These are phyloP conservation scores for Obelidium mucronatum DNA, from an alignment of 192 early-diverging fungal genomes.

Conservation along the genomic window DNA sequence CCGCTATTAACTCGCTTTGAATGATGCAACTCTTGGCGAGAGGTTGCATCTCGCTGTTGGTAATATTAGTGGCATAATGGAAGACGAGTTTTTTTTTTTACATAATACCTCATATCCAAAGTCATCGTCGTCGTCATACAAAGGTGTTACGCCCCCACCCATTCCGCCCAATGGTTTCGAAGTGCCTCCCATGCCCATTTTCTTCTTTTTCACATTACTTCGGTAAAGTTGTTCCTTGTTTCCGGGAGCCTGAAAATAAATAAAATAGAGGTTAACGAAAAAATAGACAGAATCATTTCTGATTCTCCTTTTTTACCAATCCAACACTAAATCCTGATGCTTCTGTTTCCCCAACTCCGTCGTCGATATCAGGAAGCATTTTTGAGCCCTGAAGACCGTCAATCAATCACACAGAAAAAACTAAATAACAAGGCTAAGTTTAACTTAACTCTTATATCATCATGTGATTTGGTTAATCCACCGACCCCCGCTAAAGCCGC, in stretches of 20 bases:
- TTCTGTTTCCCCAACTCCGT: slow-evolving; percentile 67
- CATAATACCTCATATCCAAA: slow-evolving; percentile 27
- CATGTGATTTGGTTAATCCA: slow-evolving; percentile 8
- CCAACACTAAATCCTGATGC: slow-evolving; percentile 65
- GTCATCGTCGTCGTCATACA: slow-evolving; percentile 41
- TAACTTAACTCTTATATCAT: no score
- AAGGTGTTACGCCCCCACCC: background rate
- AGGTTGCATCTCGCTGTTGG: slow-evolving; percentile 25
- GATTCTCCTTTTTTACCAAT: slow-evolving; percentile 52
- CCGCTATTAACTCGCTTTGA: background rate
- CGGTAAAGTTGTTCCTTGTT: slow-evolving; percentile 16
- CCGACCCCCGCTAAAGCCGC: no score
- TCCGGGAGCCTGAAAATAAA: no score
- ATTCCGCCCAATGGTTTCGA: background rate
- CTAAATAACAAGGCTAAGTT: no score
- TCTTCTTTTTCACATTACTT: slow-evolving; percentile 44
- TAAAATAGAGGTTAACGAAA: no score
- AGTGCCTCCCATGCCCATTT: slow-evolving; percentile 10
- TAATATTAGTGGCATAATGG: no score
- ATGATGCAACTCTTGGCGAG: slow-evolving; percentile 19
- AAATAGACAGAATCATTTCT: no score
- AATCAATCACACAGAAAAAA: no score
- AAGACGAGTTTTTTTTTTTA: no score
- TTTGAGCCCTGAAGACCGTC: background rate
- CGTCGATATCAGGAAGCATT: slow-evolving; percentile 50